Evolutionary conservation across 305 asterid genomes (phyloP).

Genomic region (Ajuga reptans): DNA sequence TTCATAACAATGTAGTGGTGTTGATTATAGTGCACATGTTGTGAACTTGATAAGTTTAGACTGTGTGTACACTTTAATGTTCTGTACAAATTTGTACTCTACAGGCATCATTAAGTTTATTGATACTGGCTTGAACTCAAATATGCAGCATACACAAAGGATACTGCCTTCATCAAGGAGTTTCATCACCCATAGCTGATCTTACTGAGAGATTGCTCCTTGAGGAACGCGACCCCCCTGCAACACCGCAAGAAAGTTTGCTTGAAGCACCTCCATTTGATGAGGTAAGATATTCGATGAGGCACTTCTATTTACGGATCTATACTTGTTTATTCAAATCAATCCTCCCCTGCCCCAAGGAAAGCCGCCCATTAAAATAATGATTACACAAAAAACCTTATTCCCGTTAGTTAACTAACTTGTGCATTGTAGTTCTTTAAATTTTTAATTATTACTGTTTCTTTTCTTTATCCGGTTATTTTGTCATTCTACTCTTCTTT

Average conservation of each 20-base stretch:
- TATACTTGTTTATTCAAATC: background rate
- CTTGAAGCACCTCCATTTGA: slow-evolving; percentile 91
- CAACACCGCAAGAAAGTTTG: slow-evolving; percentile 64
- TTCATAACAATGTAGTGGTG: background rate
- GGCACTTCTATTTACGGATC: slow-evolving; percentile 18
- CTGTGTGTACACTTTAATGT: background rate
- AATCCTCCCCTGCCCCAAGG: background rate
- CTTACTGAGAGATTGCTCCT: slow-evolving; percentile 94
- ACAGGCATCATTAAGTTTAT: background rate
- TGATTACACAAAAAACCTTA: no score
- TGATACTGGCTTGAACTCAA: slow-evolving; percentile 2
- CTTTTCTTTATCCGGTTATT: background rate
- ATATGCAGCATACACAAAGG: slow-evolving; percentile 80
- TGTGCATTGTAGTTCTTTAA: background rate
- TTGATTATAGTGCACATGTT: background rate
- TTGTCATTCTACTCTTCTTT: background rate
- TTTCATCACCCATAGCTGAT: slow-evolving; percentile 73
- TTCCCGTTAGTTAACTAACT: background rate
- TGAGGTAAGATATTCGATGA: no score
- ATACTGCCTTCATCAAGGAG: slow-evolving; percentile 82
- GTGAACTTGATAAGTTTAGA: background rate
- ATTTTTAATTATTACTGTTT: background rate
- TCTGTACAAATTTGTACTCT: slow-evolving; percentile 7
- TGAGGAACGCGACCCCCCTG: slow-evolving; percentile 91
- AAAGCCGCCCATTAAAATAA: no score